Conservation (phyloP, 371 early-diverging fungal species). For the Rhizopus microsporus region DNA sequence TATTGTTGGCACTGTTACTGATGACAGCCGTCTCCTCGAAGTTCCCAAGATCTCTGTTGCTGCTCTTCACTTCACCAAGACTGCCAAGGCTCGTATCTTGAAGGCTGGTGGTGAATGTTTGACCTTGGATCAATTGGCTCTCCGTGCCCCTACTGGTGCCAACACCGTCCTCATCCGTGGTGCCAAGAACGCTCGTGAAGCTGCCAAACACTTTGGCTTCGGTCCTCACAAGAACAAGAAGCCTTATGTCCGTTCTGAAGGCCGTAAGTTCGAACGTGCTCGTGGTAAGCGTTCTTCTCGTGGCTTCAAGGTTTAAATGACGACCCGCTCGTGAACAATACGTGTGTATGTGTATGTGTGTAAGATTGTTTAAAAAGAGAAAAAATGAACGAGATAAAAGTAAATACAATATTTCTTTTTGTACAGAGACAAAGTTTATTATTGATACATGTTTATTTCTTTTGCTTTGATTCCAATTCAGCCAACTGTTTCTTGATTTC, state of each 20-base stretch:
- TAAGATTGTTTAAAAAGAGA: background rate
- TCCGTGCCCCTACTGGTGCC: conserved; percentile 92
- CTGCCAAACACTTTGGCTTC: conserved; percentile 89
- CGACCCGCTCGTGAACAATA: conserved; percentile 49
- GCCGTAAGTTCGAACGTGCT: conserved; percentile 98
- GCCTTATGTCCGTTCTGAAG: conserved; percentile 98
- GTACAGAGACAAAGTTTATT: background rate
- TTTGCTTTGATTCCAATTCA: conserved; percentile 20
- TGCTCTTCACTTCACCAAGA: conserved; percentile 89
- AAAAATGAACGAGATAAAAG: background rate
- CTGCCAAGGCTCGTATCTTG: conserved; percentile 91
- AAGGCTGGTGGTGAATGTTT: conserved; percentile 95
- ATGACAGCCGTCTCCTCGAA: conserved; percentile 86
- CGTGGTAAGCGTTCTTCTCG: conserved; percentile 98
- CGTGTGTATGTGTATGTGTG: conserved; percentile 47
- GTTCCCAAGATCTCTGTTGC: conserved; percentile 92
- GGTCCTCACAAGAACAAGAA: conserved; percentile 77
- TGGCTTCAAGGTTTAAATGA: conserved; percentile 86
- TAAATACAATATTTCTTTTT: too few species aligned
- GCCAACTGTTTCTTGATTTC: conserved; percentile 26
- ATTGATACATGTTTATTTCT: background rate
- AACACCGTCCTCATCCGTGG: conserved; percentile 87
- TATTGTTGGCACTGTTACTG: conserved; percentile 91
- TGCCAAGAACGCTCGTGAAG: conserved; percentile 82
- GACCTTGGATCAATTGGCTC: conserved; percentile 95